Base-by-base conservation (phyloP, 257 asterid genomes). In the Solanum lycopersicoides region DNA sequence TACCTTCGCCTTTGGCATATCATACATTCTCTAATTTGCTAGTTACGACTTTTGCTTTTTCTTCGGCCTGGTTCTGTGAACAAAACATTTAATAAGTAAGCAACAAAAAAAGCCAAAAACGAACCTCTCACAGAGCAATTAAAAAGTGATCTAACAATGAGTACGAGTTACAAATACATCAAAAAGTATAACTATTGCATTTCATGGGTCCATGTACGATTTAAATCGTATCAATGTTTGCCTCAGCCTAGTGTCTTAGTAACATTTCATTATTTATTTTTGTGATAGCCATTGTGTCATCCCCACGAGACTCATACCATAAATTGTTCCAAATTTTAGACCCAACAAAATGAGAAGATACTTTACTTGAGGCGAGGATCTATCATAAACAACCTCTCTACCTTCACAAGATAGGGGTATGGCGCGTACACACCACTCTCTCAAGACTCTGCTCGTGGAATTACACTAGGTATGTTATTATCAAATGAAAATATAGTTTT, bases 11-110 rank as follows among this genome's bases (percentile, higher is more conserved):
- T 4, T 50, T 28, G 66, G 83, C 71, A n/a, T 28, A 35, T 85
- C 32, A 85, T 44, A 85, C 87, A 71, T 32, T 71, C 77, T 85
- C 87, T 85, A 85, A n/a, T 85, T 85, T 85, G 83, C 71, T 71
- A 30, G 87, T 30, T 12, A 32, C 30, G 12, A 68, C 37, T 85
- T 32, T 85, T 34, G 83, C 87, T 32, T 71, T 85, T 32, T 53
- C 83, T 71, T 85, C 87, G 12, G 83, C 71, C 82, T 73, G 39
- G 34, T 71, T 47, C 87, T 85, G 87, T 71, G 53, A 44, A 80
- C 9, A 85, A 85, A 42, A 44, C 69, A 41, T 85, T 68, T 42
- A 5, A 25, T 16, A 47, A 72, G 50, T 68, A 66, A 30, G 34
- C 85, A 80, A 16, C 20, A 53, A 53, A 71, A n/a, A 44, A 15